Percentiles rank a stretch among this genome's conserved stretches.
These are phyloP conservation scores for Pigoraptor vietnamica DNA, from an alignment of 78 protist species.

Conservation along the genomic window DNA sequence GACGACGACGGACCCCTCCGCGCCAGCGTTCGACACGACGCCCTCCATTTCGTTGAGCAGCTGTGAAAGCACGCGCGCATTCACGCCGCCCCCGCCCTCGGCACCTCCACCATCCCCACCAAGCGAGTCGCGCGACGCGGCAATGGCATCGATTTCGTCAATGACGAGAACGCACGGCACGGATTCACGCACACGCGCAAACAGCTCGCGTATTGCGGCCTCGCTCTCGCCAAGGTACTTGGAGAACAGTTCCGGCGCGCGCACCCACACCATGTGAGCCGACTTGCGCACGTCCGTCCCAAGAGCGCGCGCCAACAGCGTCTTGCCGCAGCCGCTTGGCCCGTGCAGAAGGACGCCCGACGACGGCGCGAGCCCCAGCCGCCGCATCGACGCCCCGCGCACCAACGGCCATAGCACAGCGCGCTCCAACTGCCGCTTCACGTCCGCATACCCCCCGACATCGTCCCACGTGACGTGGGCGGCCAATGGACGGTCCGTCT, in stretches of 20 bases:
- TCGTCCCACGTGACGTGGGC: not conserved
- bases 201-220: slow-evolving; percentile 35
- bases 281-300: slow-evolving; percentile 68
- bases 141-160: slow-evolving; percentile 92
- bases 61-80: slow-evolving; percentile 91
- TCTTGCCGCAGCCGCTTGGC: slow-evolving; percentile 94
- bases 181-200: slow-evolving; percentile 60
- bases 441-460: not conserved
- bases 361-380: not conserved
- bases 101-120: not conserved
- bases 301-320: slow-evolving; percentile 64
- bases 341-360: slow-evolving; percentile 83
- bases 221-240: slow-evolving; percentile 88
- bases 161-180: slow-evolving; percentile 88
- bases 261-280: slow-evolving; percentile 74
- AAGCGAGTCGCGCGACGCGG: slow-evolving; percentile 18
- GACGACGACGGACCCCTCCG: slow-evolving; percentile 62
- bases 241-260: slow-evolving; percentile 86
- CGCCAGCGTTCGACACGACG: slow-evolving; percentile 37
- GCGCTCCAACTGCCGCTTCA: not conserved
- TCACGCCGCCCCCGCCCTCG: slow-evolving; percentile 35
- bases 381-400: not conserved
- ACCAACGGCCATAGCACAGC: not conserved
- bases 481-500: not conserved
- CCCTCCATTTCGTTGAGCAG: slow-evolving; percentile 96